Evolutionary conservation across 768 basidiomycete genomes (phyloP).

Genomic region (Sutorius australiensis): DNA sequence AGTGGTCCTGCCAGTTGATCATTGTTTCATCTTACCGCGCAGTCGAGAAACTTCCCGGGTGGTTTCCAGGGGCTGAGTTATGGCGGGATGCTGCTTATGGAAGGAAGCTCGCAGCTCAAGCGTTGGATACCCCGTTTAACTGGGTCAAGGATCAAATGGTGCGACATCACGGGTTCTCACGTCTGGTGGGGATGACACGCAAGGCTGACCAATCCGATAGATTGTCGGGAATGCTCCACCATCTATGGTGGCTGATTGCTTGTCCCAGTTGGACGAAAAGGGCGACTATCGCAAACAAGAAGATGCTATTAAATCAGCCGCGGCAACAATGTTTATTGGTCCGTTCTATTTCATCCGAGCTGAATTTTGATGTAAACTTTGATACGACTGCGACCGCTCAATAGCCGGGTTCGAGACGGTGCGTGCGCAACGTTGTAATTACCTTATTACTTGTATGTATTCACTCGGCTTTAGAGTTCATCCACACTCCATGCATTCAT

Average conservation of each 20-base stretch:
- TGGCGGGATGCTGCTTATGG: constrained; percentile 16
- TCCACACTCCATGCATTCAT: constrained; percentile 24
- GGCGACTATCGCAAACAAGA: constrained; percentile 17
- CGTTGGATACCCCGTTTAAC: constrained; percentile 23
- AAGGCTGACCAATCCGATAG: neutral
- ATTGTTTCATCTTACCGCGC: neutral
- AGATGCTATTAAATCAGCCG: constrained; percentile 24
- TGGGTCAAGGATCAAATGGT: constrained; percentile 26
- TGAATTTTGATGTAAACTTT: neutral
- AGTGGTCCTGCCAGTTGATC: too few species aligned
- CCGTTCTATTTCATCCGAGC: neutral
- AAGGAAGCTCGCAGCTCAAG: constrained; percentile 14
- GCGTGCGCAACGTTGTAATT: neutral
- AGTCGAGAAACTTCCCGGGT: constrained; percentile 23
- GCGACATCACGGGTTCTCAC: neutral
- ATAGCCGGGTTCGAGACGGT: constrained; percentile 28
- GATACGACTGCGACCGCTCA: neutral
- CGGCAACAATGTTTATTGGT: constrained; percentile 27
- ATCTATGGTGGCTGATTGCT: constrained; percentile 27
- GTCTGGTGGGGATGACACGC: too few species aligned
- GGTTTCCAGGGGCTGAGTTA: constrained; percentile 23
- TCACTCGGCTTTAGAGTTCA: constrained; percentile 16
- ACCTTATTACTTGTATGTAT: neutral
- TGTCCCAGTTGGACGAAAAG: constrained; percentile 16
- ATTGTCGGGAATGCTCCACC: constrained; percentile 13